Evolutionary conservation across 495 filamentous ascomycete species (phyloP).

Genomic region (Hypoxylon crocopeplum): DNA sequence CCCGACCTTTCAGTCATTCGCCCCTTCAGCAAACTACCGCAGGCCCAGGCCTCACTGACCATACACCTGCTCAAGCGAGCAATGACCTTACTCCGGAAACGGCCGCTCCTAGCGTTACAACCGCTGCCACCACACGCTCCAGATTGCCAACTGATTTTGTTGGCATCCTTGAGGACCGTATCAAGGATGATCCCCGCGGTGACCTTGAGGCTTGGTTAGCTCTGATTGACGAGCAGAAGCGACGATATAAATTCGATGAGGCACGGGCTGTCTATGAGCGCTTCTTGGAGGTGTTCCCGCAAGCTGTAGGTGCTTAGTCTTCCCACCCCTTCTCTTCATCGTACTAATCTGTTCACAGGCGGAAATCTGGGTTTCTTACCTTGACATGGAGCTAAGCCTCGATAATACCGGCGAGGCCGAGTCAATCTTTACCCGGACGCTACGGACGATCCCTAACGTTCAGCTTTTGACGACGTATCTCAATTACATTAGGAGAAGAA

Average conservation of each 20-base stretch:
- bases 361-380: slow-evolving; percentile 85
- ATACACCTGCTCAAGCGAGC: slow-evolving; percentile 38
- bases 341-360: slow-evolving; percentile 64
- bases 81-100: slow-evolving; percentile 21
- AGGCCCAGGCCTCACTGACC: slow-evolving; percentile 33
- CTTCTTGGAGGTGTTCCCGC: slow-evolving; percentile 86
- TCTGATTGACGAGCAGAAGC: slow-evolving; percentile 84
- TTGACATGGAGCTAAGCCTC: slow-evolving; percentile 83
- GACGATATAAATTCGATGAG: slow-evolving; percentile 80
- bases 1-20: slow-evolving; percentile 23
- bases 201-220: slow-evolving; percentile 89
- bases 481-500: slow-evolving; percentile 89
- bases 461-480: slow-evolving; percentile 92
- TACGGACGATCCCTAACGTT: slow-evolving; percentile 77
- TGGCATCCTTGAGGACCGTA: slow-evolving; percentile 86
- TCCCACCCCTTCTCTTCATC: not conserved
- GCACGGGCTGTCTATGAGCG: slow-evolving; percentile 81
- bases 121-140: slow-evolving; percentile 28
- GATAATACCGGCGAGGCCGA: slow-evolving; percentile 80
- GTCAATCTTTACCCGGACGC: slow-evolving; percentile 76
- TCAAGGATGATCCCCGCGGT: slow-evolving; percentile 88
- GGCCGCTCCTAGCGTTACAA: slow-evolving; percentile 18
- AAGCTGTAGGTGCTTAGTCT: slow-evolving; percentile 71
- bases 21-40: slow-evolving; percentile 36
- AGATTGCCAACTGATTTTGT: slow-evolving; percentile 75